Evolutionary conservation across 495 filamentous ascomycete genomes (phyloP).

Genomic region (Aspergillus mulundensis): DNA sequence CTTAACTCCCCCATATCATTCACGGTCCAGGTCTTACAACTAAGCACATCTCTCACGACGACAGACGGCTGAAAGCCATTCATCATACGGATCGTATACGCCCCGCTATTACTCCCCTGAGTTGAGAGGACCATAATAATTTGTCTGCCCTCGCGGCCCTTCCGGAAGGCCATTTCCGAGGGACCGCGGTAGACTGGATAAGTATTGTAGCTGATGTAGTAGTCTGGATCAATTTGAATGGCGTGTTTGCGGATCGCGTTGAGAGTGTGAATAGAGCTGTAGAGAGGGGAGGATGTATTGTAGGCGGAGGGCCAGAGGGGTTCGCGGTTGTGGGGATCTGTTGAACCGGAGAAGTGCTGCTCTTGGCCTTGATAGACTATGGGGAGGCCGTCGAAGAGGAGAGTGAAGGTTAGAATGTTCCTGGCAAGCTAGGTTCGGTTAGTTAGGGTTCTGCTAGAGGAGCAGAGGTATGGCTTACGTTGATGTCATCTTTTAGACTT

Average conservation of each 20-base stretch:
- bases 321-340: constrained; percentile 65
- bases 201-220: constrained; percentile 52
- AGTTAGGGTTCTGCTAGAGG: neutral
- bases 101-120: constrained; percentile 40
- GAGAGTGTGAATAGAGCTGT: constrained; percentile 52
- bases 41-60: constrained; percentile 45
- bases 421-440: constrained; percentile 45
- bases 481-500: constrained; percentile 39
- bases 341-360: constrained; percentile 59
- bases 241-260: constrained; percentile 60
- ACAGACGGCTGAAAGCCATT: constrained; percentile 34
- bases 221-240: constrained; percentile 41
- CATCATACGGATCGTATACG: constrained; percentile 42
- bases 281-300: constrained; percentile 54
- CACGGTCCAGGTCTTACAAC: constrained; percentile 41
- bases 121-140: constrained; percentile 59
- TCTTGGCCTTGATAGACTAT: constrained; percentile 70
- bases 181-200: constrained; percentile 50
- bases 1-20: constrained; percentile 41
- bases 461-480: constrained; percentile 24
- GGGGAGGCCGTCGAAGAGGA: constrained; percentile 64
- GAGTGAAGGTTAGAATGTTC: constrained; percentile 66
- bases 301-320: constrained; percentile 70
- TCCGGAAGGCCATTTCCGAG: constrained; percentile 58
- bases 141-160: constrained; percentile 53